Base-by-base conservation (phyloP, 208 protist species). In the Trypanosoma vivax region DNA sequence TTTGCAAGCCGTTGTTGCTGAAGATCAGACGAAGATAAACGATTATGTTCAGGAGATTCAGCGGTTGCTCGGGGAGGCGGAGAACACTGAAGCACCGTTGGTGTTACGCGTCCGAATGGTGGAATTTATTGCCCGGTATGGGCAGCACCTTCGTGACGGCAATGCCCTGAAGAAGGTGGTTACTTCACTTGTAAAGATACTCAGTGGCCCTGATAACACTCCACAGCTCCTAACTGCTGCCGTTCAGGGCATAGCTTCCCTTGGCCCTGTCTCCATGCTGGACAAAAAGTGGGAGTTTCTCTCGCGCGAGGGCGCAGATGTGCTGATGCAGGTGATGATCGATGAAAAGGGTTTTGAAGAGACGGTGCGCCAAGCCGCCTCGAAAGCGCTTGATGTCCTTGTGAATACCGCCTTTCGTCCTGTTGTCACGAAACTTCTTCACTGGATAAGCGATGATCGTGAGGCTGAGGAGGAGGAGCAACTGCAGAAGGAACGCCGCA, bases 251-350 rank as follows among this genome's bases (percentile, higher is more conserved):
- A 83, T 94, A 43, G 66, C 67, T 11, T 70, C 76, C 11, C 76
- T 94, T 11, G 87, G 83, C 14, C 76, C 79, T 4, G 71, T 90
- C 25, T 87, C 87, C 19, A 75, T 82, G 60, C 58, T 86, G 25
- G 79, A 91, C 55, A 89, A 90, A 55, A 73, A 69, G 40, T 82
- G 65, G 61, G 83, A 91, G 58, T 90, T 84, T 56, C 69, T 94
- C 2, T 73, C 83, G 0, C 81, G 88, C 10, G 88, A 94, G 35
- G 88, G 81, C 4, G 79, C 83, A 1, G 88, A 94, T 60, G 71
- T 94, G 16, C 62, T 94, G 10, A 87, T 94, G 76, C 88, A 94
- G 64, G 79, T 94, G 11, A 83, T 84, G 63, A 39, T 92, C 24
- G 83, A 90, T 60, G 61, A 75, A 35, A 75, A 83, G n/a, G 80